Base-by-base conservation (phyloP, 768 basidiomycete species). In the Hypsizygus marmoreus region DNA sequence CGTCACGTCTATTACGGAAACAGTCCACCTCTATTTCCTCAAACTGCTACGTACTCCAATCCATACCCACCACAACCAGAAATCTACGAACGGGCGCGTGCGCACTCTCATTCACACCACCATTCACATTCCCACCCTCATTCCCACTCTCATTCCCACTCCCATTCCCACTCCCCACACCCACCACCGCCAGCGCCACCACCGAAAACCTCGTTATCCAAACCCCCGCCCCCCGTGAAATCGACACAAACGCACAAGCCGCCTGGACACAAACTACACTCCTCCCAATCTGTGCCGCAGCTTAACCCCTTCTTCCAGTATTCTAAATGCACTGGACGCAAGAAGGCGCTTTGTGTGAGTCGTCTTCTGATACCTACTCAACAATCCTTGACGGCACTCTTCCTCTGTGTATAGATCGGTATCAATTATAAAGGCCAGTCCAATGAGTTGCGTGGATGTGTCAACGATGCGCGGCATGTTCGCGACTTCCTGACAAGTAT, bases 261-360 rank as follows among this genome's bases (percentile, higher is more conserved):
- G n/a, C n/a, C n/a, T n/a, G n/a, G n/a, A 8, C 34, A 33, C 23
- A n/a, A 51, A 35, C 29, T 43, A 7, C 49, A 45, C 8, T 44
- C 44, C 23, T 34, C 32, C 14, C 50, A 55, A 10, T 36, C 43
- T 12, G 16, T 30, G 9, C 32, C 43, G 29, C 45, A 38, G 43
- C 24, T 58, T 65, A 51, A 62, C 17, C 45, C 59, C 20, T 34
- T 47, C 6, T 87, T 87, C 65, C 79, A 82, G 51, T 89, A 88
- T 59, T 91, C 89, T 2, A 84, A 82, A 47, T 94, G 92, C 62
- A 86, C 75, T 0, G 88, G 90, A 6, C 72, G 70, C 47, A 81
- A 82, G 66, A 94, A 88, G 65, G 94, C 91, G 0, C 69, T 97
- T 10, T 87, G 87, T 51, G 89, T 91, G 63, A 56, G 88, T 65